Evolutionary conservation across 768 basidiomycete species (phyloP), one percentile per base, ranked within the genome.

Genomic region (Scleroderma bovista): DNA sequence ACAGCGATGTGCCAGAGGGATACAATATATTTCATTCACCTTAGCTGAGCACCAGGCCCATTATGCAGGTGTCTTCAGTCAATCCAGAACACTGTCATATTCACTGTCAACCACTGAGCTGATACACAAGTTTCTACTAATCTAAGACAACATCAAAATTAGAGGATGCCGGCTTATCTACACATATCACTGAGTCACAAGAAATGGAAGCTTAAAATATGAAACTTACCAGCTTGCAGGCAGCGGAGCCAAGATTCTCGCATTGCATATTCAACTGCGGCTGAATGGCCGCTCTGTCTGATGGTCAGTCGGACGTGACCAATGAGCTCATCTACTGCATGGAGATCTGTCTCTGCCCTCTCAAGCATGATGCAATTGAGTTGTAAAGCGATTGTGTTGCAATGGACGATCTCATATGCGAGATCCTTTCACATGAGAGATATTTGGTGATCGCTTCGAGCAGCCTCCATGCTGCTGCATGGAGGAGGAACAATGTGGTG

Each of bases 401-500:
- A n/a, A 23, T 43, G 42, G 6, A 43, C n/a, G n/a, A 43, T 43
- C 42, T 24, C 20, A 23, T 37, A 37, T 37, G 36, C 15, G 19
- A 37, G 36, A 37, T 37, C 36, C 36, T 37, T 37, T 37, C 15
- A 2, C 42, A 43, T 43, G 16, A 43, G 42, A 8, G 42, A 43
- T 24, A 43, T 43, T 29, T 43, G 42, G 22, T 39, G 60, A 6
- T 61, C 56, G 2, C 62, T 62, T 39, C 26, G 37, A 23, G 46
- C 57, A 29, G 26, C 60, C 8, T 60, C 58, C 29, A 55, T 61
- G 29, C 52, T 65, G 15, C 53, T 62, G 2, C 43, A 33, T 3
- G 47, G 52, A 2, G 51, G 51, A 3, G 62, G 63, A 32, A 37
- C 26, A 29, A 43, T 24, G 24, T 43, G 42, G 42, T 24, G 23